A percentile compares a stretch with the other conserved stretches of the same genome.
Evolutionary conservation across 2,329 filamentous ascomycete species (phyloP).

Genomic region (Colletotrichum australisinense): DNA sequence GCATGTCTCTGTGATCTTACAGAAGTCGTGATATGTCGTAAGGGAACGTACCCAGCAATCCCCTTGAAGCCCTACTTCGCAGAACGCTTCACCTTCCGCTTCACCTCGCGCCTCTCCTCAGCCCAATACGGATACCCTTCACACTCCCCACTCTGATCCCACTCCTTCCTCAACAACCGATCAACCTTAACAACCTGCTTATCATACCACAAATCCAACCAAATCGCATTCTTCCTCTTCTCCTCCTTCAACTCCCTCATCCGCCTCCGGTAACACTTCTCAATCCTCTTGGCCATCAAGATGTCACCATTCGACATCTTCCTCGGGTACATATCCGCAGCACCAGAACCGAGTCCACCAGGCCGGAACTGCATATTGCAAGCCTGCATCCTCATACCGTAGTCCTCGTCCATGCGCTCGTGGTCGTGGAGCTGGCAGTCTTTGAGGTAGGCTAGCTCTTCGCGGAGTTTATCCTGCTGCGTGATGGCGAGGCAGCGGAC

Average conservation of each 20-base stretch:
- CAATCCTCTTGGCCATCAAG: background rate
- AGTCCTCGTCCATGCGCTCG: background rate
- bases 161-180: background rate
- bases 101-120: background rate
- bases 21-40: too few relatives aligned
- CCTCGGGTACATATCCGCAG: background rate
- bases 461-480: background rate
- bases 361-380: background rate
- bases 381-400: background rate
- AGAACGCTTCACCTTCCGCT: too few relatives aligned
- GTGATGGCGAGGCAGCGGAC: background rate
- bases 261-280: background rate
- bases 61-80: too few relatives aligned
- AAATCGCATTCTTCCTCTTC: background rate
- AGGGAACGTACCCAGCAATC: too few relatives aligned
- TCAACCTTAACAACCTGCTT: background rate
- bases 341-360: too few relatives aligned
- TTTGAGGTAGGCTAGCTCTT: background rate
- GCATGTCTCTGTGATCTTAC: too few relatives aligned
- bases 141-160: background rate
- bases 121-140: background rate
- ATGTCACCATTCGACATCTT: background rate
- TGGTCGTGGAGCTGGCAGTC: background rate
- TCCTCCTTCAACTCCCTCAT: background rate
- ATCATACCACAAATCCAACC: background rate